Evolutionary conservation across 2,329 filamentous ascomycete genomes (phyloP).

Genomic region (Aureobasidium sp.): DNA sequence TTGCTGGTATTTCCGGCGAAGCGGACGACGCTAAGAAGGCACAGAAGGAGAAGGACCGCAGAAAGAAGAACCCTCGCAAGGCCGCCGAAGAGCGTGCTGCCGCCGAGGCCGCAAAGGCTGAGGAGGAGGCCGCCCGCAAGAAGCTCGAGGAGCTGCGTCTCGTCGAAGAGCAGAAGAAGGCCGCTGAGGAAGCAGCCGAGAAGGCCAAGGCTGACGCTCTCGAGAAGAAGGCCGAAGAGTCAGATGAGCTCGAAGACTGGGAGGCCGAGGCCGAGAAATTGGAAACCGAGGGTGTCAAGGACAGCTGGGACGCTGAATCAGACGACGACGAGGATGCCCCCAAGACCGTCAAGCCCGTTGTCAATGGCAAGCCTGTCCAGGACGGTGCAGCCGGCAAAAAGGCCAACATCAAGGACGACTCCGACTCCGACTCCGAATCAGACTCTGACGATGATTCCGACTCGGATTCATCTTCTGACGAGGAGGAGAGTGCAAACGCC

Average conservation of each 20-base stretch:
- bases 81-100: slow-evolving; percentile 45
- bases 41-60: slow-evolving; percentile 61
- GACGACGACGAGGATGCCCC: slow-evolving; percentile 64
- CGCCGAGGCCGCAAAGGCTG: slow-evolving; percentile 27
- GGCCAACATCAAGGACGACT: slow-evolving; percentile 20
- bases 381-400: slow-evolving; percentile 21
- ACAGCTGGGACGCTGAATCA: slow-evolving; percentile 86
- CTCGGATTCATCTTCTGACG: slow-evolving; percentile 58
- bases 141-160: slow-evolving; percentile 47
- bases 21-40: slow-evolving; percentile 70
- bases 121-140: slow-evolving; percentile 47
- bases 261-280: slow-evolving; percentile 70
- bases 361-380: slow-evolving; percentile 29
- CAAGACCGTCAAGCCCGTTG: slow-evolving; percentile 32
- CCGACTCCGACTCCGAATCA: slow-evolving; percentile 40
- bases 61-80: slow-evolving; percentile 65
- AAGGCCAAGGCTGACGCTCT: slow-evolving; percentile 62
- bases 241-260: slow-evolving; percentile 71
- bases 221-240: slow-evolving; percentile 53
- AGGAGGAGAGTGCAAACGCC: slow-evolving; percentile 65
- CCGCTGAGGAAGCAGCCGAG: slow-evolving; percentile 68
- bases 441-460: slow-evolving; percentile 34
- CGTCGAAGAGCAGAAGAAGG: slow-evolving; percentile 61
- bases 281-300: slow-evolving; percentile 73
- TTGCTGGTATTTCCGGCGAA: slow-evolving; percentile 47